Evolutionary conservation across 2,329 filamentous ascomycete genomes (phyloP), one percentile per base, ranked within the genome.

Genomic region (Chaetomium sp.): DNA sequence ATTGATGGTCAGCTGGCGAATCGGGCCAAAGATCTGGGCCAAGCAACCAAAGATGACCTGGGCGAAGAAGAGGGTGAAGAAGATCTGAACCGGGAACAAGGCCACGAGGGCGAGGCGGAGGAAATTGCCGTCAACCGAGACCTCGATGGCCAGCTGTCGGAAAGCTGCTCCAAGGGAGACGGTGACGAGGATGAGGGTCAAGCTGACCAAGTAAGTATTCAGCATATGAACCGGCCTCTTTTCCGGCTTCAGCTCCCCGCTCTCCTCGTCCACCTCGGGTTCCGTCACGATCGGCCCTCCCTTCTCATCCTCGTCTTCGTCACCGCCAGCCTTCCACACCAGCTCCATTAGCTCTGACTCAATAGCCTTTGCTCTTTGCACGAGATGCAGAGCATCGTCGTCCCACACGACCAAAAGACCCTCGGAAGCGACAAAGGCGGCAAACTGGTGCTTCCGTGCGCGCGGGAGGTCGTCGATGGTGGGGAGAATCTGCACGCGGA

Each of bases 41-140:
- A 93, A 75, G 73, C 88, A 92, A 66, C 90, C 90, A 59, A 93
- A 80, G 65, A 93, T 89, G 72, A 92, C 90, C 75, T 93, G 90
- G 25, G 83, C 87, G 74, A 94, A 93, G 80, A 94, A 92, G 71
- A 93, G 82, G 2, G 90, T 91, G 79, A 93, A 92, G 81, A 93
- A 92, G 65, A 92, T 81, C 74, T 92, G 89, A 35, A 93, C 78
- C 0, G 90, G 90, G 21, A 85, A 85, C 45, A 93, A 78, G 2
- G 81, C 81, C 12, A 92, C 73, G 66, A 93, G 85, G 1, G 83
- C 87, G 31, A 92, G 77, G 0, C 90, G 87, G 23, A 80, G 76
- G 72, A 84, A 91, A 66, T 78, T 82, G 47, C 81, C 77, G 72
- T 93, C 90, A 45, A 90, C 84, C 1, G 83, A 82, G 13, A 88